These are phyloP conservation scores for Tolypocladium endophyticum DNA, from an alignment of 2,329 filamentous ascomycete genomes.

Conservation along the genomic window DNA sequence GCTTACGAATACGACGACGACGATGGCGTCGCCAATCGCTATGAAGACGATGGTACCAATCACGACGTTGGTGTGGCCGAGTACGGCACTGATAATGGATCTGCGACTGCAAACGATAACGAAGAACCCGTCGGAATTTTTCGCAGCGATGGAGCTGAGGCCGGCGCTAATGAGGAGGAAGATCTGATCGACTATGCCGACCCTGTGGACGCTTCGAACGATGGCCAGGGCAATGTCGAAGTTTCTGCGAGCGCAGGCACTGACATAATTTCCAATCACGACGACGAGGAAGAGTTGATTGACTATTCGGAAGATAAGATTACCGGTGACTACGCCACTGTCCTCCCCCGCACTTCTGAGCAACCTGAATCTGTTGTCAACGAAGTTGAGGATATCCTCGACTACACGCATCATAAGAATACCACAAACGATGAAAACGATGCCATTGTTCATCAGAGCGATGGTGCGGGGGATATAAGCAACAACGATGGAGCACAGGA, in stretches of 20 bases:
- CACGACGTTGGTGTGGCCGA: not conserved
- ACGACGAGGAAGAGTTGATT: not conserved
- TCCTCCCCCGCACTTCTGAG: not conserved
- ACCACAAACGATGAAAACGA: constrained; percentile 3
- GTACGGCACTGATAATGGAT: not conserved
- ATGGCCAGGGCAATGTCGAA: not conserved
- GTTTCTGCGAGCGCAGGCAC: not conserved
- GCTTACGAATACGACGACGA: constrained; percentile 8
- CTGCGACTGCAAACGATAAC: not conserved
- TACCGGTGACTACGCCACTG: not conserved
- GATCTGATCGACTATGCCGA: constrained; percentile 1
- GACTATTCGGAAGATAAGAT: not conserved
- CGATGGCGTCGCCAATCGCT: not conserved
- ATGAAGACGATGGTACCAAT: not conserved
- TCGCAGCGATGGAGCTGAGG: not conserved
- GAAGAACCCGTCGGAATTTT: not conserved
- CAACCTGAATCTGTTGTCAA: not conserved
- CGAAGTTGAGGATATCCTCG: constrained; percentile 2
- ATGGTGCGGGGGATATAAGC: not conserved
- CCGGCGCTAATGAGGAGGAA: not conserved
- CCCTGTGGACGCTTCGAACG: not conserved
- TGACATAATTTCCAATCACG: not conserved
- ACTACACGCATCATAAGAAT: constrained; percentile 6
- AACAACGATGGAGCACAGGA: not conserved
- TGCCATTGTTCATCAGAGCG: not conserved